Evolutionary conservation across 108 stramenopile genomes (phyloP).

Genomic region (Skeletonema potamos): DNA sequence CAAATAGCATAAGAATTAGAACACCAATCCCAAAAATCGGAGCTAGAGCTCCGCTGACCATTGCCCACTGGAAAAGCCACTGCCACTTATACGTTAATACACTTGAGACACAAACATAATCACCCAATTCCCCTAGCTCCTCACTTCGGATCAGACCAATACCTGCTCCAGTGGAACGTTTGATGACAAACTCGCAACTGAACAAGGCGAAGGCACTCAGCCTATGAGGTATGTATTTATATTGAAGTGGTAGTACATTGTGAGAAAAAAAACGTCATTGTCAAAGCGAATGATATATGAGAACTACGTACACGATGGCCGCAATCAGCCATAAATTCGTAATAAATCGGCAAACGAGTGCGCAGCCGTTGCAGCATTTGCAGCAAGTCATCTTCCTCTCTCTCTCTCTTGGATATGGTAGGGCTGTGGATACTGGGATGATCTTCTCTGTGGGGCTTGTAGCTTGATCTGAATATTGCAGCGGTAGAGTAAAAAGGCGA

Average conservation of each 20-base stretch:
- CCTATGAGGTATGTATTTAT: neutral
- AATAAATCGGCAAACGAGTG: neutral
- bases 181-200: neutral
- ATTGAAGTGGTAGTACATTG: neutral
- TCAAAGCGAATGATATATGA: neutral
- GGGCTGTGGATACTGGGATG: neutral
- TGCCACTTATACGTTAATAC: no score
- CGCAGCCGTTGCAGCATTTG: neutral
- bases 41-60: neutral
- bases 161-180: neutral
- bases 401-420: neutral
- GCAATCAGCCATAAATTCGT: slow-evolving; percentile 4
- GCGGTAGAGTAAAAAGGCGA: no score
- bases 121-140: neutral
- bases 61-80: neutral
- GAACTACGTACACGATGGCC: neutral
- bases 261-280: neutral
- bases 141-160: neutral
- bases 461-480: no score
- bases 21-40: neutral
- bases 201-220: neutral
- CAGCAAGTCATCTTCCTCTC: neutral
- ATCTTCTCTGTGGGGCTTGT: no score
- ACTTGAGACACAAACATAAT: neutral
- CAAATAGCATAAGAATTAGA: neutral